These are phyloP conservation scores for Coleophoma crateriformis DNA, from an alignment of 2,329 filamentous ascomycete genomes.

Conservation along the genomic window DNA sequence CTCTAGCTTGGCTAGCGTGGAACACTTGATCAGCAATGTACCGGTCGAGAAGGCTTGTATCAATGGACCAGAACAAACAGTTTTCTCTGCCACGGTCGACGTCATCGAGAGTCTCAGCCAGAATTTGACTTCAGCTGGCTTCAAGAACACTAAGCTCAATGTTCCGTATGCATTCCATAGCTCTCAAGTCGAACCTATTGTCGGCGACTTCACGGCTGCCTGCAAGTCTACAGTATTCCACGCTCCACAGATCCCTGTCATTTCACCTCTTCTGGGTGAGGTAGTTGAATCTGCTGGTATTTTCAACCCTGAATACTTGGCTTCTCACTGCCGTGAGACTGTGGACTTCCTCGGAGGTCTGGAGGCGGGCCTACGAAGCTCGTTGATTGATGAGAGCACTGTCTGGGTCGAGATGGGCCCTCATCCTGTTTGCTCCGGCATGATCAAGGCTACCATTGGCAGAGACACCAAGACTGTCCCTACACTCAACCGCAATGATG, in stretches of 20 bases:
- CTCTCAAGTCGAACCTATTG: slow-evolving; percentile 55
- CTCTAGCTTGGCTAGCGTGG: slow-evolving; percentile 15
- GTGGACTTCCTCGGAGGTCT: slow-evolving; percentile 65
- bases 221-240: slow-evolving; percentile 48
- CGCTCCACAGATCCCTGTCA: slow-evolving; percentile 50
- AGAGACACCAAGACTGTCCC: slow-evolving; percentile 28
- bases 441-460: slow-evolving; percentile 60
- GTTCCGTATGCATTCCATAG: slow-evolving; percentile 64
- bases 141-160: slow-evolving; percentile 55
- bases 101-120: slow-evolving; percentile 45
- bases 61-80: slow-evolving; percentile 69
- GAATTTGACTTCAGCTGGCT: slow-evolving; percentile 41
- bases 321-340: slow-evolving; percentile 59
- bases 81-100: slow-evolving; percentile 55
- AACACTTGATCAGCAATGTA: slow-evolving; percentile 4
- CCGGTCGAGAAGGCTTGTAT: slow-evolving; percentile 54
- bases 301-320: slow-evolving; percentile 57
- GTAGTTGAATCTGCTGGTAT: slow-evolving; percentile 51
- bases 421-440: slow-evolving; percentile 60
- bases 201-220: slow-evolving; percentile 50
- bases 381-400: slow-evolving; percentile 59
- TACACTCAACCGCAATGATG: slow-evolving; percentile 44
- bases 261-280: slow-evolving; percentile 61
- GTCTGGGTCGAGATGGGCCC: slow-evolving; percentile 69
- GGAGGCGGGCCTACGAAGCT: slow-evolving; percentile 48